These are phyloP conservation scores for Coemansia erecta DNA, from an alignment of 192 early-diverging fungal species.

Conservation along the genomic window DNA sequence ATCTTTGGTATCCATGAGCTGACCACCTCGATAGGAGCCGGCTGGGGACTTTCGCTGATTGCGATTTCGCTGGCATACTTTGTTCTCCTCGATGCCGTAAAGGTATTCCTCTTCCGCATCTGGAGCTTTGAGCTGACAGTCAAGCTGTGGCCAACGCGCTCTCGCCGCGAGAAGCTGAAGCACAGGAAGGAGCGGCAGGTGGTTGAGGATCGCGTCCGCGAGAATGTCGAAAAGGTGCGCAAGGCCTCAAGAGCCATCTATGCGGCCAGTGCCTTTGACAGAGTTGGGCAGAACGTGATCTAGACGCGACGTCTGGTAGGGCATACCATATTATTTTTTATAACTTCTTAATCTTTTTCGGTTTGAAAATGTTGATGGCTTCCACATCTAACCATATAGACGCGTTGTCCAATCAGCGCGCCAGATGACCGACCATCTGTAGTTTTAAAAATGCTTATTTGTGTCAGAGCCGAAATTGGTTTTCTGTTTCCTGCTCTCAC, in stretches of 20 bases:
- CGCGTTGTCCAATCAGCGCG: neutral
- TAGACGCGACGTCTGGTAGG: too few relatives aligned
- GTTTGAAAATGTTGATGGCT: too few relatives aligned
- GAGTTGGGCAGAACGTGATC: constrained; percentile 19
- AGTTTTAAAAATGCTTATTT: neutral
- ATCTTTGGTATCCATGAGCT: constrained; percentile 65
- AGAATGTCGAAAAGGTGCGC: constrained; percentile 45
- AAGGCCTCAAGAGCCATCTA: constrained; percentile 36
- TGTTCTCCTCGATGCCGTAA: constrained; percentile 85
- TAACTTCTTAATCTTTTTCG: too few relatives aligned
- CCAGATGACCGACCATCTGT: too few relatives aligned
- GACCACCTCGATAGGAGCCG: constrained; percentile 65
- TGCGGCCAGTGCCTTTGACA: constrained; percentile 33
- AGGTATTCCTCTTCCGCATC: constrained; percentile 76
- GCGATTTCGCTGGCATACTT: constrained; percentile 78
- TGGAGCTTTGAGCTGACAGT: constrained; percentile 94
- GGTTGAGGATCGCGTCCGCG: constrained; percentile 50
- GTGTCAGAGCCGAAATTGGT: neutral
- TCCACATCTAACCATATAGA: too few relatives aligned
- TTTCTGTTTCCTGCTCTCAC: neutral
- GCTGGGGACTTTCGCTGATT: constrained; percentile 71
- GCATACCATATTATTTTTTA: neutral
- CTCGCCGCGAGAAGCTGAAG: constrained; percentile 62
- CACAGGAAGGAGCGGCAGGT: constrained; percentile 52
- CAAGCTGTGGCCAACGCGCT: constrained; percentile 70